These are phyloP conservation scores for Fusarium goolgardi DNA, from an alignment of 2,329 filamentous ascomycete species.

Conservation along the genomic window DNA sequence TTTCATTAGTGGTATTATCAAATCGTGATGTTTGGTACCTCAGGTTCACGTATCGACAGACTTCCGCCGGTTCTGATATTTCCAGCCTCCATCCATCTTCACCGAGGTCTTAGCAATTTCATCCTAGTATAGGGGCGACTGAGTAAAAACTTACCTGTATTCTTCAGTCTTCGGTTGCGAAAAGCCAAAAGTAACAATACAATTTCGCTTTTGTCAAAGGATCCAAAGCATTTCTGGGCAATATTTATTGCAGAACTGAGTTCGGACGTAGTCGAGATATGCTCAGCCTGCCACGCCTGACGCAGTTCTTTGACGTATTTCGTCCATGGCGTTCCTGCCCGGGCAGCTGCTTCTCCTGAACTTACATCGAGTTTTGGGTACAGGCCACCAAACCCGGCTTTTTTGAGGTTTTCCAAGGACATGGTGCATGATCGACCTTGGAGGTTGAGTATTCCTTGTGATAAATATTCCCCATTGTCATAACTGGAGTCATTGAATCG, in stretches of 20 bases:
- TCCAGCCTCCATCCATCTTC: neutral
- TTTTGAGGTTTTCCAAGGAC: fast-evolving
- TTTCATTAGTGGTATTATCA: fast-evolving
- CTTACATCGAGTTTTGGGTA: neutral
- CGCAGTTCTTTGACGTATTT: neutral
- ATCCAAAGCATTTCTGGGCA: neutral
- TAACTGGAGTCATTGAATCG: fast-evolving
- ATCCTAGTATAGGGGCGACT: fast-evolving
- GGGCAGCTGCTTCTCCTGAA: fast-evolving
- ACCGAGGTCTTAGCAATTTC: neutral
- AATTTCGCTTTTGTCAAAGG: neutral
- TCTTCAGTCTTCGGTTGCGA: neutral
- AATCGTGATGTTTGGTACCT: fast-evolving
- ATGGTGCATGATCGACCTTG: fast-evolving
- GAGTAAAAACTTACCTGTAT: neutral
- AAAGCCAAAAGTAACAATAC: neutral
- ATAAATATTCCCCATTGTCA: neutral
- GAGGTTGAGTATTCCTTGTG: neutral
- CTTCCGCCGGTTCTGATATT: neutral
- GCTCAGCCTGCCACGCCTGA: fast-evolving
- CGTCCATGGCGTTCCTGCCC: neutral
- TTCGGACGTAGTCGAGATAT: fast-evolving
- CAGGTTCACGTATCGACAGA: neutral
- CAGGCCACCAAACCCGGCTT: fast-evolving
- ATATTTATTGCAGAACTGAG: fast-evolving